phyloP scores from a whole-genome alignment of 73 alveolate genomes.

The Tetrahymena thermophila region DNA sequence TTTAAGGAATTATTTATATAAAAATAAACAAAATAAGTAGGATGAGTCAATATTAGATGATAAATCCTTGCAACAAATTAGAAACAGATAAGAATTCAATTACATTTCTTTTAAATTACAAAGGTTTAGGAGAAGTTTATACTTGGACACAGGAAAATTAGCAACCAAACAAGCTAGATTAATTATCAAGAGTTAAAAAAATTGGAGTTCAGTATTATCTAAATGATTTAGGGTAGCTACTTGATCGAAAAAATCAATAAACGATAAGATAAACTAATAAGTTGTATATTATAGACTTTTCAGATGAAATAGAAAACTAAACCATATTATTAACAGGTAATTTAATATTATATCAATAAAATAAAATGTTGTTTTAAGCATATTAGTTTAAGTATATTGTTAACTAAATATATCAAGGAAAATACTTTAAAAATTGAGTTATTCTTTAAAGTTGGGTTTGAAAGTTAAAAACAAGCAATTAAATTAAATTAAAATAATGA shows the following conservation, averaged over 20 bases:
- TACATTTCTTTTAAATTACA: not conserved
- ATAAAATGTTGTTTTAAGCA: too few relatives aligned
- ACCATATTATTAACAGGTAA: not conserved
- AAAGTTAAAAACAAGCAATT: too few relatives aligned
- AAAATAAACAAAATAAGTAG: too few relatives aligned
- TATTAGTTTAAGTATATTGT: too few relatives aligned
- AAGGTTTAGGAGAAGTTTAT: not conserved
- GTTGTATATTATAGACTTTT: not conserved
- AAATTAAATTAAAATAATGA: too few relatives aligned
- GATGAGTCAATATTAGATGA: too few relatives aligned
- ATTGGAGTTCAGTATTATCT: not conserved
- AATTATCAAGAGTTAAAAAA: not conserved
- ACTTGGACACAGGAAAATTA: not conserved
- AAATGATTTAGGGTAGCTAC: not conserved
- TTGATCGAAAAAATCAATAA: not conserved
- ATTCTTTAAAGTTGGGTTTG: too few relatives aligned
- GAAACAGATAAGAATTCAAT: not conserved
- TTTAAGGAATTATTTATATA: not conserved
- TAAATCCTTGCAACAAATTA: not conserved
- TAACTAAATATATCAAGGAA: too few relatives aligned
- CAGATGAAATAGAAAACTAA: not conserved
- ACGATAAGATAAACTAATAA: not conserved
- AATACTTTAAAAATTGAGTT: too few relatives aligned
- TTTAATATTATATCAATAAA: not conserved
- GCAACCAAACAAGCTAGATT: not conserved